Base-by-base conservation (phyloP, 2,329 filamentous ascomycete genomes). In the Phialemoniopsis sp. region DNA sequence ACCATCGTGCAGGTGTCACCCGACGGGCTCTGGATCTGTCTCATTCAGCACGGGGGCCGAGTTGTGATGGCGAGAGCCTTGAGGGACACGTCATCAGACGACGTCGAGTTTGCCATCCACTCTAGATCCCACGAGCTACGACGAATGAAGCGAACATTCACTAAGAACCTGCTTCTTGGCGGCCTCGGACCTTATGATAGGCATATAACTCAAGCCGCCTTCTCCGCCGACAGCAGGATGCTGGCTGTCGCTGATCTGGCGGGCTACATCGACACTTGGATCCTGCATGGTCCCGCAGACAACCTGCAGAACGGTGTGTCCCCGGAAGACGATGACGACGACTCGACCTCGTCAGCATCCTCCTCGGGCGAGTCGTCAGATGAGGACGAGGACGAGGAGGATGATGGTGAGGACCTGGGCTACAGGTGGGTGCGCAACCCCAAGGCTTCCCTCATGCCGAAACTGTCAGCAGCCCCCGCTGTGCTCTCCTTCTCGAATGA, bases 201-300 rank as follows among this genome's bases (percentile, higher is more conserved):
- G 56, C 83, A 74, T 33, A 81, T 97, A 48, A 82, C 77, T 29
- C 84, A 87, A 39, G 60, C 84, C 18, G 73, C 82, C 3, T 96
- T 97, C 60, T 90, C 89, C 9, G 70, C 82, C 5, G 85, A 95
- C 57, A 88, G 87, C 56, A 80, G 76, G 48, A 78, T 95, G 46
- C 67, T 97, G 34, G 89, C 85, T 8, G 78, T 82, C 21, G 82
- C 85, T 35, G 91, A 96, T 58, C 64, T 96, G 38, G 82, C 85
- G 32, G 93, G 93, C 32, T 89, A 83, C 60, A 72, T 97, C 26
- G 90, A 97, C 56, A 89, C 84, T 14, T 98, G 90, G 87, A 66
- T 89, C 2, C 63, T 95, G 39, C 73, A 79, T 54, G 75, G 75
- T 29, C 60, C 75, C 44, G 68, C 76, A 50, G 73, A 78, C 46